phyloP scores from a whole-genome alignment of 495 filamentous ascomycete species.

The Penicillium diatomitis region DNA sequence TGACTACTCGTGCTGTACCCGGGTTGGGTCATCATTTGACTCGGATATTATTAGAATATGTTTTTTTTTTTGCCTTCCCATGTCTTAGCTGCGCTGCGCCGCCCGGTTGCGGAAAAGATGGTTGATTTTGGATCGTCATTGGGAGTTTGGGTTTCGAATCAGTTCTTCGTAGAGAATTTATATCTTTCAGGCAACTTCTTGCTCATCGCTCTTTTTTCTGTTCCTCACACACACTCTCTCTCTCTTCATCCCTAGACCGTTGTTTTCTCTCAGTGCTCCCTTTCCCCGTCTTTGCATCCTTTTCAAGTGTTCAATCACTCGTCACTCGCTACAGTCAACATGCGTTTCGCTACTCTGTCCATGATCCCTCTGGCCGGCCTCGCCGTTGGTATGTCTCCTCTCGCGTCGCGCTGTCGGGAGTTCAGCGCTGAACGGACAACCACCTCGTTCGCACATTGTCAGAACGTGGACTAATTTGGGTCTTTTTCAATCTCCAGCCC shows the following conservation, averaged over 20 bases:
- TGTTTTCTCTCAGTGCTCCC: too few species aligned
- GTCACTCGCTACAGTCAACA: conserved; percentile 1
- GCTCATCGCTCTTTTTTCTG: too few species aligned
- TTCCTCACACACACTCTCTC: too few species aligned
- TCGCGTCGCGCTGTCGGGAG: background rate
- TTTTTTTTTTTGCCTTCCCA: too few species aligned
- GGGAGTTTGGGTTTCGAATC: too few species aligned
- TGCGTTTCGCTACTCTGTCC: conserved; percentile 19
- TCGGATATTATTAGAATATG: conserved; percentile 12
- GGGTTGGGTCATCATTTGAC: conserved; percentile 4
- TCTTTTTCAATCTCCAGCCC: conserved; percentile 12
- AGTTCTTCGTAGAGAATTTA: too few species aligned
- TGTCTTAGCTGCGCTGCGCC: background rate
- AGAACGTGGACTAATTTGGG: too few species aligned
- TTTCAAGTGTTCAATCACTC: background rate
- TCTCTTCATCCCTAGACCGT: too few species aligned
- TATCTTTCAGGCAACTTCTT: too few species aligned
- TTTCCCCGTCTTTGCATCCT: too few species aligned
- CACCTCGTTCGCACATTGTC: too few species aligned
- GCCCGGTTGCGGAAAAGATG: background rate
- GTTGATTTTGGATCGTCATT: background rate
- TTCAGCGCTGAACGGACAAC: background rate
- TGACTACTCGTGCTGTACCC: background rate
- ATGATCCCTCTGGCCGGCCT: conserved; percentile 17
- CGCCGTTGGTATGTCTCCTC: conserved; percentile 11